phyloP scores from a whole-genome alignment of 2,329 filamentous ascomycete genomes.

The Microcyclosporella mali region DNA sequence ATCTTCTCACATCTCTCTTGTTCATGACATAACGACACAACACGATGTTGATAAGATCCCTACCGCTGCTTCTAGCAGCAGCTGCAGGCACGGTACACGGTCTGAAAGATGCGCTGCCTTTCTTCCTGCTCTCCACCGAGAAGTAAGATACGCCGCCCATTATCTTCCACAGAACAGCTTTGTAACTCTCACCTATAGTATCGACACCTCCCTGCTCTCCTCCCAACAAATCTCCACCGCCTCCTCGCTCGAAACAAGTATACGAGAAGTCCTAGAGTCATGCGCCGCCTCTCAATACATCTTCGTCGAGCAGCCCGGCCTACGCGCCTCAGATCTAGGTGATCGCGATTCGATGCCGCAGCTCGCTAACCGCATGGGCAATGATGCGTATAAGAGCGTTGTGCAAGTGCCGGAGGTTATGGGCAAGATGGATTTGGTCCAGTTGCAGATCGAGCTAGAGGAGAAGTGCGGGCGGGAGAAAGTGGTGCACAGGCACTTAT shows the following conservation, averaged over 20 bases:
- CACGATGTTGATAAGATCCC: slow-evolving; percentile 14
- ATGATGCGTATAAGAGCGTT: slow-evolving; percentile 19
- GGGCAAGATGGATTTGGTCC: slow-evolving; percentile 41
- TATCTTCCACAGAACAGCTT: no score
- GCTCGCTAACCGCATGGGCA: slow-evolving; percentile 48
- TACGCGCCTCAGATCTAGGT: slow-evolving; percentile 63
- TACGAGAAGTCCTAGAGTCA: slow-evolving; percentile 37
- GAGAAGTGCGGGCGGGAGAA: slow-evolving; percentile 34
- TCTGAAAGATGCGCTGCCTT: slow-evolving; percentile 56
- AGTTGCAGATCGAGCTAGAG: slow-evolving; percentile 39
- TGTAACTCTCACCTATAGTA: no score
- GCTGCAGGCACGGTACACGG: slow-evolving; percentile 49
- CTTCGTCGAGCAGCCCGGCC: slow-evolving; percentile 68
- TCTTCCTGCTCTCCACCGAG: slow-evolving; percentile 78
- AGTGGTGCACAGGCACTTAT: background rate
- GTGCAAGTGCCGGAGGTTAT: slow-evolving; percentile 50
- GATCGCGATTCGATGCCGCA: slow-evolving; percentile 37
- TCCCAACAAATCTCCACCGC: slow-evolving; percentile 26
- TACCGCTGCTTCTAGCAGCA: slow-evolving; percentile 18
- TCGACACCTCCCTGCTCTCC: slow-evolving; percentile 11
- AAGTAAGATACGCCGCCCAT: slow-evolving; percentile 51
- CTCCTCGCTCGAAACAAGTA: slow-evolving; percentile 23
- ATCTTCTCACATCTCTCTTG: background rate
- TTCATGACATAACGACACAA: background rate
- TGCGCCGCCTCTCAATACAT: slow-evolving; percentile 55